Conservation (phyloP, 1,284 basidiomycete genomes). For the Moesziomyces aphidis region DNA sequence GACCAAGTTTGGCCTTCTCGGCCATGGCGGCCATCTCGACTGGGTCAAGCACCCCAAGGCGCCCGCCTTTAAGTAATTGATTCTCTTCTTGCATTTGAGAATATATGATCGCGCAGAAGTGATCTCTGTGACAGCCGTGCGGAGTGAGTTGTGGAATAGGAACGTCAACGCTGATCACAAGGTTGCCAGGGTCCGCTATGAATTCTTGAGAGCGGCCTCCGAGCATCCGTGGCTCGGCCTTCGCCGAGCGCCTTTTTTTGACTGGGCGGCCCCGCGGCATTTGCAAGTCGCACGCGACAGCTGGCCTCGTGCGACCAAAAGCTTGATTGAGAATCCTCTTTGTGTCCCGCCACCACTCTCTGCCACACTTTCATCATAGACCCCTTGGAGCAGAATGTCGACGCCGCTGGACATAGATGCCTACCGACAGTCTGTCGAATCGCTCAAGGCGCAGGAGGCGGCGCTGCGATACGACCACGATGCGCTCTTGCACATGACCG, state of each 20-base stretch:
- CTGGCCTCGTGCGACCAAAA: too few species aligned
- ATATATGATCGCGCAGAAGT: neutral
- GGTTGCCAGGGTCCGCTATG: too few species aligned
- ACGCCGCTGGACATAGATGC: slow-evolving; percentile 4
- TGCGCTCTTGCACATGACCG: slow-evolving; percentile 14
- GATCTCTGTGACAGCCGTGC: too few species aligned
- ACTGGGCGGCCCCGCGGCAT: neutral
- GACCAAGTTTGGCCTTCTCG: slow-evolving; percentile 20
- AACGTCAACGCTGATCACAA: too few species aligned
- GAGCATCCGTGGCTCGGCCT: neutral
- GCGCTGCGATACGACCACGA: slow-evolving; percentile 45
- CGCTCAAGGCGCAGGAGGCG: slow-evolving; percentile 31
- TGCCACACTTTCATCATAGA: neutral
- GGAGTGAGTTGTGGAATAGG: too few species aligned
- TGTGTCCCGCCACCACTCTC: too few species aligned
- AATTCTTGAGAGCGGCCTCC: neutral
- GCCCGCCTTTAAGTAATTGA: slow-evolving; percentile 28
- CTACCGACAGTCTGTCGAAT: slow-evolving; percentile 14
- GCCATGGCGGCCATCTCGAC: slow-evolving; percentile 44
- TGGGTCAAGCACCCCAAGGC: slow-evolving; percentile 45
- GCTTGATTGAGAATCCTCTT: too few species aligned
- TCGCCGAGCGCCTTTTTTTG: neutral
- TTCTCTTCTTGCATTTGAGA: neutral
- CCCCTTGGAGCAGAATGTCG: neutral
- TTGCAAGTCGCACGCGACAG: neutral